Conservation (phyloP, 2,329 filamentous ascomycete genomes). For the Malbranchea cinnamomea region DNA sequence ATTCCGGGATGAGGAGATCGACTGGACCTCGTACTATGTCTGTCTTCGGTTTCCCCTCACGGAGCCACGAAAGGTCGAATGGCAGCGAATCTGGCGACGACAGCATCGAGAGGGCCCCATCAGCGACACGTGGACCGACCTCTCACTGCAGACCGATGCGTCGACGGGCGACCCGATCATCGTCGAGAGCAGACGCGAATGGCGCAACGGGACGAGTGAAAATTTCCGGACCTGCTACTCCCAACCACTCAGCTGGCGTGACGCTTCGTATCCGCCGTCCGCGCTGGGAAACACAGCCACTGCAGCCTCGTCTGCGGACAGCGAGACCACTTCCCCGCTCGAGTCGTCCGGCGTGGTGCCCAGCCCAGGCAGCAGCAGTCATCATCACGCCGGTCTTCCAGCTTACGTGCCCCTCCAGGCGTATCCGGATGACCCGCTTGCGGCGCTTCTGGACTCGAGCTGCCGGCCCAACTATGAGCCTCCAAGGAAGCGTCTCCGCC, state of each 20-base stretch:
- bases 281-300: no score
- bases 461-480: conserved; percentile 21
- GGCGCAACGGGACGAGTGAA: conserved; percentile 40
- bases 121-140: conserved; percentile 57
- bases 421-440: conserved; percentile 17
- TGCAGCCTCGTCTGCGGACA: no score
- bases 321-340: no score
- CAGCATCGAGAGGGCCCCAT: conserved; percentile 55
- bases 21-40: conserved; percentile 54
- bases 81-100: conserved; percentile 47
- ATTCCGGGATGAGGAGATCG: conserved; percentile 46
- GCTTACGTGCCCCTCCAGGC: conserved; percentile 9
- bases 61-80: conserved; percentile 30
- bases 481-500: conserved; percentile 22
- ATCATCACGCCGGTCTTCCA: conserved; percentile 7
- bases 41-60: conserved; percentile 47
- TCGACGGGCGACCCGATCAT: conserved; percentile 43
- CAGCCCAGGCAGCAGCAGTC: no score
- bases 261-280: conserved; percentile 14
- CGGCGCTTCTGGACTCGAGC: conserved; percentile 15
- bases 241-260: conserved; percentile 19
- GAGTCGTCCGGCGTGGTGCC: no score
- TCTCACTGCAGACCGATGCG: conserved; percentile 49
- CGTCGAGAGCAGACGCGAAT: conserved; percentile 56
- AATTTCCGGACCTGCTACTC: conserved; percentile 53